Conservation (phyloP, 192 early-diverging fungal species). For the Gorgonomyces haynaldii region DNA sequence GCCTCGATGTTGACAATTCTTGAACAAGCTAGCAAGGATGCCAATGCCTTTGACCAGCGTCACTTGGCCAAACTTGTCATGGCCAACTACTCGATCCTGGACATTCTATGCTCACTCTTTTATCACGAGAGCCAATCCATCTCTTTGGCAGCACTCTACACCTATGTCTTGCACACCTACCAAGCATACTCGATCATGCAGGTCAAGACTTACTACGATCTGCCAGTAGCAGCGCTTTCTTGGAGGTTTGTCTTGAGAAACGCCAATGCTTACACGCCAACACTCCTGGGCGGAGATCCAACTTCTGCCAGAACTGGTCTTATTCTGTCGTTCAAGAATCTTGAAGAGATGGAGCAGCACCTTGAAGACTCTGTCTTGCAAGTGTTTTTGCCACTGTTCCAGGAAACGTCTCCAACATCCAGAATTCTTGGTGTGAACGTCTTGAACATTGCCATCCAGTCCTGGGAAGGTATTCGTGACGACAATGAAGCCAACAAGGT, state of each 20-base stretch:
- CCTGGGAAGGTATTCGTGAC: constrained; percentile 50
- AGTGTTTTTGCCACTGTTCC: constrained; percentile 39
- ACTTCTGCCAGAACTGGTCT: constrained; percentile 46
- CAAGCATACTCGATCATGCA: constrained; percentile 90
- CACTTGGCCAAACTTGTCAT: constrained; percentile 55
- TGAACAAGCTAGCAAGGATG: constrained; percentile 35
- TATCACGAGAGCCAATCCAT: constrained; percentile 71
- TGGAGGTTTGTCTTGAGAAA: constrained; percentile 31
- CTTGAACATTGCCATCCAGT: constrained; percentile 68
- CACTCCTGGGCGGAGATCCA: not conserved
- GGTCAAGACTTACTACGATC: no score
- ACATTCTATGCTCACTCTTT: constrained; percentile 88
- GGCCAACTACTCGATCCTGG: constrained; percentile 90
- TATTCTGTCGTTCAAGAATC: constrained; percentile 62
- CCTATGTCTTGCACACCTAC: constrained; percentile 94
- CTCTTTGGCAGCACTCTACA: constrained; percentile 76
- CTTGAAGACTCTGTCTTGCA: constrained; percentile 45
- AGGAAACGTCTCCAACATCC: no score
- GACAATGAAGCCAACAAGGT: constrained; percentile 54
- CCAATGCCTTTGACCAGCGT: constrained; percentile 34
- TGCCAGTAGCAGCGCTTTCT: no score
- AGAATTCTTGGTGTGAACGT: no score
- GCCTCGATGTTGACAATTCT: constrained; percentile 77
- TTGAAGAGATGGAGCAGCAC: constrained; percentile 53
- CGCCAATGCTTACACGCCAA: not conserved